Evolutionary conservation across 2,329 filamentous ascomycete genomes (phyloP).

Genomic region (Grosmannia clavigera): DNA sequence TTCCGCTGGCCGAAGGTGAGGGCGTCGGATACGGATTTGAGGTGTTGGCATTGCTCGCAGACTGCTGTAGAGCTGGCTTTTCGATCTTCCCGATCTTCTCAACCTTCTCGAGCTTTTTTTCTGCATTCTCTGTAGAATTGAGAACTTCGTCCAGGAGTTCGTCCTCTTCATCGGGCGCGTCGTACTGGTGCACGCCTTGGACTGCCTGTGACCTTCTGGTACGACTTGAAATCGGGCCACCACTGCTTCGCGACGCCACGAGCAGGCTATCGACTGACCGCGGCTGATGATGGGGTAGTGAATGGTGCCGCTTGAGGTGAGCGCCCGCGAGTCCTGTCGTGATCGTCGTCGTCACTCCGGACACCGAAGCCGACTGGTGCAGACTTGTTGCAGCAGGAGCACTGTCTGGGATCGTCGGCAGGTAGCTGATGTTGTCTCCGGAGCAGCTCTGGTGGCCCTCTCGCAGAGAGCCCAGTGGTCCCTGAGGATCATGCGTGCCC

Average conservation of each 20-base stretch:
- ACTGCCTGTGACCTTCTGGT: slow-evolving; percentile 66
- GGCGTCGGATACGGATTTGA: slow-evolving; percentile 53
- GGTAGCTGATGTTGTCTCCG: slow-evolving; percentile 14
- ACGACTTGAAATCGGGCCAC: slow-evolving; percentile 60
- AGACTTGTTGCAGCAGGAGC: background rate
- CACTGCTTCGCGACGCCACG: slow-evolving; percentile 36
- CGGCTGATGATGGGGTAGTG: slow-evolving; percentile 48
- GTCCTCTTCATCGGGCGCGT: slow-evolving; percentile 92
- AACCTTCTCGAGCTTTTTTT: slow-evolving; percentile 31
- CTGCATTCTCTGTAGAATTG: slow-evolving; percentile 61
- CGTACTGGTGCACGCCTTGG: slow-evolving; percentile 72
- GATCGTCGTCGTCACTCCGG: background rate
- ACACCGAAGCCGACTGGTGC: background rate
- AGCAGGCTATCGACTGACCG: slow-evolving; percentile 52
- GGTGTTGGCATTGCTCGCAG: slow-evolving; percentile 50
- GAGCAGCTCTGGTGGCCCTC: slow-evolving; percentile 32
- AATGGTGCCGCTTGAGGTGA: slow-evolving; percentile 51
- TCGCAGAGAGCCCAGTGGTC: slow-evolving; percentile 37
- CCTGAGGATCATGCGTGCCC: slow-evolving; percentile 47
- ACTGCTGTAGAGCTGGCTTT: slow-evolving; percentile 43
- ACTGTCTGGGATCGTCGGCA: slow-evolving; percentile 38
- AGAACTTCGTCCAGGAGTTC: slow-evolving; percentile 87
- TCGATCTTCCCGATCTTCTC: slow-evolving; percentile 43
- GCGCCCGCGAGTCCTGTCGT: slow-evolving; percentile 27
- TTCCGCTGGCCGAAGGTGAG: slow-evolving; percentile 71